Conservation (phyloP, 345 rosid genomes). For the Noccaea caerulescens region DNA sequence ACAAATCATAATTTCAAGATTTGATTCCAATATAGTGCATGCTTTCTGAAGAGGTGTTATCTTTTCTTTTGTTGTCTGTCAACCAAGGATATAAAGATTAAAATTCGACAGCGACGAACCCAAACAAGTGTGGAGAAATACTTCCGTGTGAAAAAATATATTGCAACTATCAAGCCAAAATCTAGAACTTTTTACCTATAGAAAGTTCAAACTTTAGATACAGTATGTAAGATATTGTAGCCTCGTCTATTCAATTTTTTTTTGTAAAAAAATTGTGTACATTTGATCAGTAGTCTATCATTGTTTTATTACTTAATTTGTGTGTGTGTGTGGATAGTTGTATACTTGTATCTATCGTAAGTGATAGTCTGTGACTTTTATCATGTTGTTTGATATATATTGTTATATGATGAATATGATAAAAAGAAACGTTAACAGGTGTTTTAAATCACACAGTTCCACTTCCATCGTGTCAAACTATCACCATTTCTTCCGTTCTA, state of each 20-base stretch:
- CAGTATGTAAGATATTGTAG: background rate
- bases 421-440: background rate
- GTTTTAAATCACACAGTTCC: background rate
- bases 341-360: background rate
- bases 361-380: background rate
- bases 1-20: slow-evolving; percentile 28
- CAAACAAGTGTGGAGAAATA: background rate
- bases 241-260: background rate
- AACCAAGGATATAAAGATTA: slow-evolving; percentile 4
- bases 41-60: slow-evolving; percentile 16
- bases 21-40: slow-evolving; percentile 33
- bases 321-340: background rate
- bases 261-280: background rate
- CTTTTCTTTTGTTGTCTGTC: background rate
- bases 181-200: background rate
- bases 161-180: background rate
- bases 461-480: background rate
- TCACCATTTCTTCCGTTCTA: slow-evolving; percentile 6
- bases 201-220: background rate
- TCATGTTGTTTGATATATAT: background rate
- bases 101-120: background rate
- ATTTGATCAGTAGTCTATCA: background rate
- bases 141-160: background rate
- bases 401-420: background rate
- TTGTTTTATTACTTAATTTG: background rate